phyloP scores from a whole-genome alignment of 1,139 yeast species.

The Suhomyces chickasaworum region DNA sequence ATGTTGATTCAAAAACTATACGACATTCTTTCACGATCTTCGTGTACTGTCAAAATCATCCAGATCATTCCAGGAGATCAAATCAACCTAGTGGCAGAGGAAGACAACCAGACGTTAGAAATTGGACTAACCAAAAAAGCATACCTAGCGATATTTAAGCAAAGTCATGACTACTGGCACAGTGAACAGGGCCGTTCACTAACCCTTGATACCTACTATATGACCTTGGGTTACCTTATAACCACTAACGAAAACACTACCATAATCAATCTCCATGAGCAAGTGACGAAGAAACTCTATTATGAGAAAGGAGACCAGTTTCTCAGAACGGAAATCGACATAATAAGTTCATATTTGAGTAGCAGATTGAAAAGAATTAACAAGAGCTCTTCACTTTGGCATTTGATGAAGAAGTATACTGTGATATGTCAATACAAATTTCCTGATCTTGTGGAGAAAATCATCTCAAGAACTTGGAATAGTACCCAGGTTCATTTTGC shows the following conservation, averaged over 20 bases:
- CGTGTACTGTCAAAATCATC: slow-evolving; percentile 22
- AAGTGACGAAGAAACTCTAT: slow-evolving; percentile 22
- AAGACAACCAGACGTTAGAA: slow-evolving; percentile 25
- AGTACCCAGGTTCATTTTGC: slow-evolving; percentile 43
- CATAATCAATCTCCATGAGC: slow-evolving; percentile 34
- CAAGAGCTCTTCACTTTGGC: slow-evolving; percentile 48
- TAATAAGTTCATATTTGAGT: slow-evolving; percentile 34
- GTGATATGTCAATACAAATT: slow-evolving; percentile 8
- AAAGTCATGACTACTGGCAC: slow-evolving; percentile 40
- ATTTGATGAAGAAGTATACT: slow-evolving; percentile 32
- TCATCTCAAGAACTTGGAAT: slow-evolving; percentile 25
- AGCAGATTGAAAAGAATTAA: slow-evolving; percentile 42
- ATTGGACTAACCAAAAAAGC: slow-evolving; percentile 38
- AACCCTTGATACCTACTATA: slow-evolving; percentile 18
- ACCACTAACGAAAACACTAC: slow-evolving; percentile 48
- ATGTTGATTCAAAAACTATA: slow-evolving; percentile 17
- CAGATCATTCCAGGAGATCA: slow-evolving; percentile 24
- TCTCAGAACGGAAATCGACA: slow-evolving; percentile 30
- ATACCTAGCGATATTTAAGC: slow-evolving; percentile 36
- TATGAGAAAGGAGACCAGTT: slow-evolving; percentile 15
- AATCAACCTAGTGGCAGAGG: slow-evolving; percentile 10
- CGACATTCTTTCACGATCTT: slow-evolving; percentile 17
- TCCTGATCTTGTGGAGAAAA: not conserved
- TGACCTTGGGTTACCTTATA: slow-evolving; percentile 38
- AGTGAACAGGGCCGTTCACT: not conserved